Percentiles rank a stretch among this genome's conserved stretches.
phyloP scores from a whole-genome alignment of 2,329 filamentous ascomycete species.

The Trichoderma koningiopsis region DNA sequence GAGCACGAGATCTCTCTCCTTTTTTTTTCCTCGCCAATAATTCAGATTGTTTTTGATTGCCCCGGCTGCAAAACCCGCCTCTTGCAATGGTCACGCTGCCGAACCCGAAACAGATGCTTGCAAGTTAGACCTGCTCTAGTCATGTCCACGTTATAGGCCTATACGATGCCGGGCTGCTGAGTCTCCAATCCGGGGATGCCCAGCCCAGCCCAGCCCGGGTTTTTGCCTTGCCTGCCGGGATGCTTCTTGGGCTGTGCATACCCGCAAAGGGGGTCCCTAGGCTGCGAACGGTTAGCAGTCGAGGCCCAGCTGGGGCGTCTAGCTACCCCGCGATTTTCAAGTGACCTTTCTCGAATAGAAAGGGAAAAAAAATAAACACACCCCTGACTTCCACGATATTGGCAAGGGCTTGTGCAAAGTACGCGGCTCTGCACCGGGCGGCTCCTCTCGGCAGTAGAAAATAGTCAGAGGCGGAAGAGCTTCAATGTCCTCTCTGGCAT shows the following conservation, averaged over 20 bases:
- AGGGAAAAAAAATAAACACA: neutral
- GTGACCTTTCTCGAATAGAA: neutral
- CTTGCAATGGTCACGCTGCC: neutral
- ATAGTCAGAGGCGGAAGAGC: neutral
- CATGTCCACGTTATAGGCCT: too few relatives aligned
- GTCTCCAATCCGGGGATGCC: conserved; percentile 6
- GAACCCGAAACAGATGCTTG: neutral
- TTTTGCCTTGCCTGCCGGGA: conserved; percentile 5
- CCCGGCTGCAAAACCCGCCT: neutral
- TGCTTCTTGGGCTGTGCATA: neutral
- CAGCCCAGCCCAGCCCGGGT: neutral
- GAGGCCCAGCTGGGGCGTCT: conserved; percentile 2
- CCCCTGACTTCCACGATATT: neutral
- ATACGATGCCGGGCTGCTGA: neutral
- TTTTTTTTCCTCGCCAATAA: neutral
- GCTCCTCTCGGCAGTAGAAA: conserved; percentile 14
- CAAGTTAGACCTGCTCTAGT: neutral
- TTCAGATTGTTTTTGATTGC: neutral
- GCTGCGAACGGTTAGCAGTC: neutral
- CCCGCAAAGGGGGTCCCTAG: neutral
- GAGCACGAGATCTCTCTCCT: conserved; percentile 17
- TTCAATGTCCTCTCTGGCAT: neutral
- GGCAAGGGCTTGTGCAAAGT: neutral
- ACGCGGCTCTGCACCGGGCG: neutral
- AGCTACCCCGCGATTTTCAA: conserved; percentile 25